Conservation (phyloP, 2,329 filamentous ascomycete genomes). For the Fusarium drepaniforme region DNA sequence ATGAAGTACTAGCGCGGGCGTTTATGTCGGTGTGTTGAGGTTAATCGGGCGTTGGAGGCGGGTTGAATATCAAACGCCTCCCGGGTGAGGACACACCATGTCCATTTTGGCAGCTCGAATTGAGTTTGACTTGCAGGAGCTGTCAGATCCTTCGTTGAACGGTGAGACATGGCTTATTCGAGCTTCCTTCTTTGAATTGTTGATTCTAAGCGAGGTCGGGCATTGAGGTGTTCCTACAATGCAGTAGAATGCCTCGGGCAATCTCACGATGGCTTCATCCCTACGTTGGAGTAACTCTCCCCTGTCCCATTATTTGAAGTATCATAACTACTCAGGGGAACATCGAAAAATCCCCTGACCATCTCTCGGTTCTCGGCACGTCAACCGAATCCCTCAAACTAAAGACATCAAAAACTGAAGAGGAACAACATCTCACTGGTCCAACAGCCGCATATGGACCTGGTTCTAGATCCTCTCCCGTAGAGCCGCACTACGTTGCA, state of each 20-base stretch:
- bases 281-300: neutral
- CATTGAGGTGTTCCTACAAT: neutral
- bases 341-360: neutral
- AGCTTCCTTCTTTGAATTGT: neutral
- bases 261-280: neutral
- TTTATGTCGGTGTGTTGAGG: neutral
- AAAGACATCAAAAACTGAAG: neutral
- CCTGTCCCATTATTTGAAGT: neutral
- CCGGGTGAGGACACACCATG: neutral
- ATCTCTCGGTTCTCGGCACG: neutral
- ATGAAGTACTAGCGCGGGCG: neutral
- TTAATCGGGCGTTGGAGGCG: neutral
- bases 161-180: neutral
- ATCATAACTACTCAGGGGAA: neutral
- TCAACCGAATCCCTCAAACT: neutral
- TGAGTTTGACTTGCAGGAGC: neutral
- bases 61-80: neutral
- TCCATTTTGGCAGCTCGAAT: neutral
- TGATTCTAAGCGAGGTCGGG: neutral
- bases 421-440: neutral
- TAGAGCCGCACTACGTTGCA: conserved; percentile 33
- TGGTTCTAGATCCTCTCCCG: neutral
- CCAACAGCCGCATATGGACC: neutral
- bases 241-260: neutral
- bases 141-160: neutral